These are phyloP conservation scores for Pleurotus pulmonarius DNA, from an alignment of 768 basidiomycete genomes.

Conservation along the genomic window DNA sequence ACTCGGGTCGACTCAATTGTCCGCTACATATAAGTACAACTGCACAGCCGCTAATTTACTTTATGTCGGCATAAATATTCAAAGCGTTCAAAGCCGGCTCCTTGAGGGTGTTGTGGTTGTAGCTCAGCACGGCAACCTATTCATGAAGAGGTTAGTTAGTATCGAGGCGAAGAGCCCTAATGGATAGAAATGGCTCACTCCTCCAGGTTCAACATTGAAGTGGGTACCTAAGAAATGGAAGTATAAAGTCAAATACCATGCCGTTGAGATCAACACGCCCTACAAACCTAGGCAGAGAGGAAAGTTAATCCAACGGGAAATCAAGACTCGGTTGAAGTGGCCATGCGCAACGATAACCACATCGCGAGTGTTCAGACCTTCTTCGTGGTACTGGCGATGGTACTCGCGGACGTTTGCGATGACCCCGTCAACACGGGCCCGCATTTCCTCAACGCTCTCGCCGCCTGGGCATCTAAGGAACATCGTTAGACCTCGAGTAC, in stretches of 20 bases:
- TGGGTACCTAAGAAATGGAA: constrained; percentile 48
- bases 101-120: constrained; percentile 75
- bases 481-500: constrained; percentile 10
- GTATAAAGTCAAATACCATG: neutral
- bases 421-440: constrained; percentile 69
- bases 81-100: constrained; percentile 78
- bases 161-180: neutral
- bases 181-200: constrained; percentile 39
- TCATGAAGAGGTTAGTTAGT: neutral
- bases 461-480: constrained; percentile 75
- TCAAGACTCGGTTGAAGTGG: constrained; percentile 73
- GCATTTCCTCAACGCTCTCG: constrained; percentile 80
- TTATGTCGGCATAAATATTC: constrained; percentile 55
- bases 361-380: constrained; percentile 65
- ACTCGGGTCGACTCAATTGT: too few relatives aligned
- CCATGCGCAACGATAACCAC: constrained; percentile 91
- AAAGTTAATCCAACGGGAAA: constrained; percentile 79
- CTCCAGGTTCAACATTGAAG: constrained; percentile 83
- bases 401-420: constrained; percentile 72
- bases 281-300: constrained; percentile 41
- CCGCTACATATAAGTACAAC: too few relatives aligned
- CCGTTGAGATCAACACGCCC: neutral
- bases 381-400: constrained; percentile 67
- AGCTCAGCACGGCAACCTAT: constrained; percentile 76
- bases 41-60: constrained; percentile 1